Evolutionary conservation across 768 basidiomycete species (phyloP).

Genomic region (Pulveroboletus sp.): DNA sequence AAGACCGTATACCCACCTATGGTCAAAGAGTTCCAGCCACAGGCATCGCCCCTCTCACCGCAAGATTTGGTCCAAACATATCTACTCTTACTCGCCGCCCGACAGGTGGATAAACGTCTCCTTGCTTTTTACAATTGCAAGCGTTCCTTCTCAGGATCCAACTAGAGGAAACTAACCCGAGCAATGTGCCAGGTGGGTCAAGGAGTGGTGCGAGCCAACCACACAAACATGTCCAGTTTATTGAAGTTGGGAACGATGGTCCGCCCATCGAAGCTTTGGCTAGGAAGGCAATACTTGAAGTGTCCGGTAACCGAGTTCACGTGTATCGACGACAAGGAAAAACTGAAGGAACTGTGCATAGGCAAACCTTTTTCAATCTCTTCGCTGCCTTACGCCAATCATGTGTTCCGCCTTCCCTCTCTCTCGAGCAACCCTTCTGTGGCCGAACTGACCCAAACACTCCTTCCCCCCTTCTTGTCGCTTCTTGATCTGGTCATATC

Average conservation of each 20-base stretch:
- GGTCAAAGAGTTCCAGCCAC: conserved; percentile 62
- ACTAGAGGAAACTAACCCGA: background rate
- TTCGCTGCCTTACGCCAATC: conserved; percentile 74
- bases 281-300: conserved; percentile 51
- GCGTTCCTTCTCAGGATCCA: conserved; percentile 10
- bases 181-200: conserved; percentile 51
- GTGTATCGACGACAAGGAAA: background rate
- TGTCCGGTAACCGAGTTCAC: conserved; percentile 11
- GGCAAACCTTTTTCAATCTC: conserved; percentile 70
- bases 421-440: conserved; percentile 19
- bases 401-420: conserved; percentile 50
- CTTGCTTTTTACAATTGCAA: conserved; percentile 92
- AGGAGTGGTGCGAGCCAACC: conserved; percentile 84
- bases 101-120: conserved; percentile 50
- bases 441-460: conserved; percentile 44
- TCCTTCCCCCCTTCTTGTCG: conserved; percentile 61
- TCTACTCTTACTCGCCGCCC: conserved; percentile 64
- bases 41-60: conserved; percentile 76
- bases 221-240: conserved; percentile 89
- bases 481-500: conserved; percentile 76
- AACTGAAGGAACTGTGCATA: conserved; percentile 26
- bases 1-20: background rate
- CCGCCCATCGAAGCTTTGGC: conserved; percentile 79
- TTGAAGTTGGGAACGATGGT: conserved; percentile 58
- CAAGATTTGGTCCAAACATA: conserved; percentile 76